Base-by-base conservation (phyloP, 108 stramenopile genomes). In the Mediolabrus comicus region DNA sequence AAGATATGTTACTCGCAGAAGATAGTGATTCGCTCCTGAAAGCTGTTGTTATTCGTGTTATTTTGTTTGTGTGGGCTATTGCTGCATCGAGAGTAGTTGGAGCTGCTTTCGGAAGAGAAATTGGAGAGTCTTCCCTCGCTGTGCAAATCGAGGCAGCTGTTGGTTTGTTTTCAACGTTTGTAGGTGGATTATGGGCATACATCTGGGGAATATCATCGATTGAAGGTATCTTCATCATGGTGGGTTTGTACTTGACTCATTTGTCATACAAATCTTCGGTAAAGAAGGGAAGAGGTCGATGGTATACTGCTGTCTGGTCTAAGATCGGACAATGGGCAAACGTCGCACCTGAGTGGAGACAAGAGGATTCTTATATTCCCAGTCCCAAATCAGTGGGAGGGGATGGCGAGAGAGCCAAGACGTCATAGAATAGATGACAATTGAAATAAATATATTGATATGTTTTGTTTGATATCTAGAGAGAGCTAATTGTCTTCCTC, bases 221-320 rank as follows among this genome's bases (percentile, higher is more conserved):
- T 52, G 32, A 39, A 1, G n/a, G 24, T 3, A 10, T 63, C 2
- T 8, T 56, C 4, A 38, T 73, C 19, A 22, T 68, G 9, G 4
- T 46, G 57, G 71, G 67, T 13, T 56, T 28, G 0, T 41, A 41
- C 38, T 60, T 67, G 28, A 28, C 26, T 2, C 30, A 46, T 32
- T 51, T 59, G 28, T 52, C 72, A 7, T 61, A 26, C 14, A 38
- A 49, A 43, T 73, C 59, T 24, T 39, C 67, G 24, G 27, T 33
- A n/a, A 49, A 34, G 31, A 35, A 16, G 46, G 67, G 76, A 49
- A 34, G 71, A 29, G 19, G 59, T 25, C 57, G 68, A 9, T 56
- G 77, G 72, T 75, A 53, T 52, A 22, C 26, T 32, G 71, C 75
- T 24, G 75, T 72, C 1, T 77, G 75, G 75, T 77, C 71, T 49